phyloP scores from a whole-genome alignment of 2,329 filamentous ascomycete species.

The Xylaria sp. region DNA sequence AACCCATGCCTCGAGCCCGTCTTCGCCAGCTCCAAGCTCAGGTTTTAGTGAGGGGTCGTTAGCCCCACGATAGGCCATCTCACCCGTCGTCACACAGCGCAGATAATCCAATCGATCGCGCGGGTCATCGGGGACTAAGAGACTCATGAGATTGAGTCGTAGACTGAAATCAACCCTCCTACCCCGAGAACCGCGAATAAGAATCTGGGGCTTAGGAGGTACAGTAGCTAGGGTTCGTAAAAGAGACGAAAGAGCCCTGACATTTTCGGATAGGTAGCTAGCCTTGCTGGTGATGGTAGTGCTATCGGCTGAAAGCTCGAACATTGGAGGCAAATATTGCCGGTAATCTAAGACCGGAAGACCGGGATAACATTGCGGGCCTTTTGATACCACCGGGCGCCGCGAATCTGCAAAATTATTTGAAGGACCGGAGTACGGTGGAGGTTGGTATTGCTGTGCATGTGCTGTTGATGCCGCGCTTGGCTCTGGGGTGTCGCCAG shows the following conservation, averaged over 20 bases:
- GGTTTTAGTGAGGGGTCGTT: conserved; percentile 55
- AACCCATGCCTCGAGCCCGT: conserved; percentile 61
- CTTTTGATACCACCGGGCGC: conserved; percentile 36
- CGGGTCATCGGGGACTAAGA: conserved; percentile 60
- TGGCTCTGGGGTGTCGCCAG: conserved; percentile 18
- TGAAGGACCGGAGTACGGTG: conserved; percentile 47
- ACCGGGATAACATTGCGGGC: conserved; percentile 56
- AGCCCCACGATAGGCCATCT: conserved; percentile 62
- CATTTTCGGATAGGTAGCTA: conserved; percentile 59
- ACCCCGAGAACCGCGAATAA: conserved; percentile 59
- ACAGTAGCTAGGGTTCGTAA: conserved; percentile 61
- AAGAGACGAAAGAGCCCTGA: conserved; percentile 57
- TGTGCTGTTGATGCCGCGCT: background rate
- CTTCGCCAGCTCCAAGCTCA: conserved; percentile 53
- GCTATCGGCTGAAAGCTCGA: conserved; percentile 60
- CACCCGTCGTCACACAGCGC: conserved; percentile 59
- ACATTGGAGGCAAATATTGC: conserved; percentile 63
- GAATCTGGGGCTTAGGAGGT: conserved; percentile 65
- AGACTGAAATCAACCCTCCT: conserved; percentile 61
- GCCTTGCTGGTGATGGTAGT: conserved; percentile 59
- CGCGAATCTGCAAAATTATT: conserved; percentile 34
- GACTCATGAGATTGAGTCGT: conserved; percentile 63
- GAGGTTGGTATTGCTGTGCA: conserved; percentile 35
- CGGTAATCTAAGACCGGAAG: conserved; percentile 61
- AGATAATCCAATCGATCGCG: conserved; percentile 62